Evolutionary conservation across 1,139 yeast species (phyloP).

Genomic region (Suhomyces ambrosiae): DNA sequence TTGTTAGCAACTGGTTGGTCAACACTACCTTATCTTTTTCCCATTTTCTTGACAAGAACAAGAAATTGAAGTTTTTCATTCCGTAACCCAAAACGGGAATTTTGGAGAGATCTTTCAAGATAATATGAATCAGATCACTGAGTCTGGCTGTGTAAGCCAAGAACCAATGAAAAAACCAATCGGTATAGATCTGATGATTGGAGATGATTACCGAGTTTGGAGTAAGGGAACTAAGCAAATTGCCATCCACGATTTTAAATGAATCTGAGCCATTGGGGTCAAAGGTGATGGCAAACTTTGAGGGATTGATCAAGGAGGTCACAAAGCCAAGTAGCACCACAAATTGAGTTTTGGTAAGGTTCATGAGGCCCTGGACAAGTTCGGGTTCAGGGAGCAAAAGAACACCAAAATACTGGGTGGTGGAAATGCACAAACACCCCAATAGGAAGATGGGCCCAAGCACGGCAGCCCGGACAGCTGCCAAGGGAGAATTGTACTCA

Average conservation of each 20-base stretch:
- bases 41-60: constrained; percentile 88
- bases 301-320: constrained; percentile 45
- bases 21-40: constrained; percentile 64
- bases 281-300: constrained; percentile 43
- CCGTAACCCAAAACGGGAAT: constrained; percentile 87
- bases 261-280: constrained; percentile 28
- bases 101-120: constrained; percentile 73
- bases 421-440: constrained; percentile 48
- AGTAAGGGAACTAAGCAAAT: constrained; percentile 35
- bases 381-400: constrained; percentile 25
- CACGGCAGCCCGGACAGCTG: constrained; percentile 31
- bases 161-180: constrained; percentile 96
- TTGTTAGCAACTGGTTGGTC: constrained; percentile 53
- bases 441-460: constrained; percentile 39
- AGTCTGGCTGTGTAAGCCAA: constrained; percentile 66
- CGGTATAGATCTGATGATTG: constrained; percentile 92
- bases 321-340: constrained; percentile 49
- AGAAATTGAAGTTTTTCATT: constrained; percentile 76
- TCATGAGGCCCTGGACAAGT: constrained; percentile 38
- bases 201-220: constrained; percentile 67
- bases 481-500: constrained; percentile 18
- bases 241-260: constrained; percentile 25
- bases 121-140: constrained; percentile 65
- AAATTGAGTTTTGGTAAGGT: constrained; percentile 54
- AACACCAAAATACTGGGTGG: constrained; percentile 44